These are phyloP conservation scores for Penicillium concentricum DNA, from an alignment of 2,329 filamentous ascomycete genomes.

Conservation along the genomic window DNA sequence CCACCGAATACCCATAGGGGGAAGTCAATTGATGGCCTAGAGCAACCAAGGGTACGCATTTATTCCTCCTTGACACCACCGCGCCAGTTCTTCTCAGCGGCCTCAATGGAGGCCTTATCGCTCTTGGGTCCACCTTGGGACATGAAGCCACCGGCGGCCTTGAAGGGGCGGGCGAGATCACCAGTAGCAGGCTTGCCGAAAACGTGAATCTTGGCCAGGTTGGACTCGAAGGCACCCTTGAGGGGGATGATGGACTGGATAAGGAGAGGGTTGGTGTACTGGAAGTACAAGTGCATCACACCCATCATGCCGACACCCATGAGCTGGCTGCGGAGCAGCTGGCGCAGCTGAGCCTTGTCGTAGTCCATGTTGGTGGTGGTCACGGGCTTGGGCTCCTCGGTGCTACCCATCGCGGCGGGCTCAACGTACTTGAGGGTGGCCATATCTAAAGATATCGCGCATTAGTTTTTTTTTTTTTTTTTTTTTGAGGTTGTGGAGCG, in stretches of 20 bases:
- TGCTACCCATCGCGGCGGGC: constrained; percentile 86
- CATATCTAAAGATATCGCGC: constrained; percentile 62
- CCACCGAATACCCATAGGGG: background rate
- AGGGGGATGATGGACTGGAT: constrained; percentile 98
- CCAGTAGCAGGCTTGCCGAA: constrained; percentile 82
- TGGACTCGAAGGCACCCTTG: constrained; percentile 92
- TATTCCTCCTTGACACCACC: constrained; percentile 54
- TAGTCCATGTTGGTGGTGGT: constrained; percentile 97
- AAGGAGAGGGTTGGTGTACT: constrained; percentile 98
- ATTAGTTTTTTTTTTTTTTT: no score
- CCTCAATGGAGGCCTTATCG: constrained; percentile 74
- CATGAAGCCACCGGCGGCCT: constrained; percentile 80
- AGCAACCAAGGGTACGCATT: background rate
- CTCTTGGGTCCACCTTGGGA: constrained; percentile 71
- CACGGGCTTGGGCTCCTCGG: constrained; percentile 92
- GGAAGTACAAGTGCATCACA: constrained; percentile 98
- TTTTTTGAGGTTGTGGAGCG: no score
- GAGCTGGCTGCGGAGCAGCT: constrained; percentile 82
- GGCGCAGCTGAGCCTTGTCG: constrained; percentile 81
- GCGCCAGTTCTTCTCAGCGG: constrained; percentile 50
- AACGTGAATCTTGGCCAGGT: constrained; percentile 93
- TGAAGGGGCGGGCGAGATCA: constrained; percentile 95
- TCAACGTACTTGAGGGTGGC: constrained; percentile 99
- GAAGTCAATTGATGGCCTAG: background rate
- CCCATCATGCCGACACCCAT: constrained; percentile 98